Evolutionary conservation across 805 yeast genomes (phyloP).

Genomic region (Myxozyma monticola): DNA sequence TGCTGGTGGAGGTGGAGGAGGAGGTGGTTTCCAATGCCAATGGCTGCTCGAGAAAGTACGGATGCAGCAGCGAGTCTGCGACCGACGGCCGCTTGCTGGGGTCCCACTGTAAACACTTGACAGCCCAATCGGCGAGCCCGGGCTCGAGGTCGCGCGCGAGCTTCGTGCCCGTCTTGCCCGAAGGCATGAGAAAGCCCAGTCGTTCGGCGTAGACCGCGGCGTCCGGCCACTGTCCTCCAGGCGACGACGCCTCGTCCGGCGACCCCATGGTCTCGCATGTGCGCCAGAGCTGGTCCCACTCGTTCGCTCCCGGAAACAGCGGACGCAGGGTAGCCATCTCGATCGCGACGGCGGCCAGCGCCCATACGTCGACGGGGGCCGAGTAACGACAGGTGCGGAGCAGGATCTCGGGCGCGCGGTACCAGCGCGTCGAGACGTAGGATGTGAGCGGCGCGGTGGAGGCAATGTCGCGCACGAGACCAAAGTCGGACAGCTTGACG

Average conservation of each 20-base stretch:
- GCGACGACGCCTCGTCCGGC: conserved; percentile 49
- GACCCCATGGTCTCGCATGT: conserved; percentile 71
- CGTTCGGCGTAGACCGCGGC: conserved; percentile 54
- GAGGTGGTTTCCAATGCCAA: too few relatives aligned
- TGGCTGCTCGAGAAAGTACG: conserved; percentile 21
- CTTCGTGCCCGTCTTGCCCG: not conserved
- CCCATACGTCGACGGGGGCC: conserved; percentile 87
- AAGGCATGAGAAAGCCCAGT: conserved; percentile 59
- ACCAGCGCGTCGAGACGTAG: conserved; percentile 96
- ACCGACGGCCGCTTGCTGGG: conserved; percentile 47
- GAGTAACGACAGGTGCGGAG: conserved; percentile 55
- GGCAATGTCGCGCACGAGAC: conserved; percentile 76
- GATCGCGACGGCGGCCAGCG: conserved; percentile 86
- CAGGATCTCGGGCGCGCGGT: conserved; percentile 87
- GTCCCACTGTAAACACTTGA: conserved; percentile 69
- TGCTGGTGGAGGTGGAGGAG: too few relatives aligned
- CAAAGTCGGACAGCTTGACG: conserved; percentile 92
- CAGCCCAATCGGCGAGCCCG: conserved; percentile 18
- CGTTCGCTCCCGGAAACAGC: conserved; percentile 79
- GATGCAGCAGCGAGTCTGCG: conserved; percentile 17
- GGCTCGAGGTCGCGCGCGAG: too few relatives aligned
- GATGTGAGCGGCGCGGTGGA: conserved; percentile 67
- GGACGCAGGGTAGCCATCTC: conserved; percentile 78
- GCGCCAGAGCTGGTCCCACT: conserved; percentile 73
- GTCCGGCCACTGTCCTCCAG: conserved; percentile 74